Base-by-base conservation (phyloP, 768 basidiomycete species). In the Hericium coralloides region DNA sequence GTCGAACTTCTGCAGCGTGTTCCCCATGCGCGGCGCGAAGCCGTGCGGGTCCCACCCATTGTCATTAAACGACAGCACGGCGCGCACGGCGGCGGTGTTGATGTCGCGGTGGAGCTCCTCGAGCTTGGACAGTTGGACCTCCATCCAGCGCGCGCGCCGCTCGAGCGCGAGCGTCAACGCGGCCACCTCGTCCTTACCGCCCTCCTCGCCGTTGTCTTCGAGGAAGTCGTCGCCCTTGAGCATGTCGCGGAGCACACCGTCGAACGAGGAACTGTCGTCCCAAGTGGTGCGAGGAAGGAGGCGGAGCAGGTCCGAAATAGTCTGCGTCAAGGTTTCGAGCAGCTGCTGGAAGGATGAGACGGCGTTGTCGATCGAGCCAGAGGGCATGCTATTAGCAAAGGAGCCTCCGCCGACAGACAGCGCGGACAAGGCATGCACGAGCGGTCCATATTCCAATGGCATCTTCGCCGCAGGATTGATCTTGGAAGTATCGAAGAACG, bases 71-170 rank as follows among this genome's bases (percentile, higher is more conserved):
- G 85, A 80, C 23, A 92, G 76, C 20, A 92, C 84, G 7, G 89
- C 88, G 25, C 85, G 80, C 25, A 92, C 89, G 4, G 90, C 89
- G 6, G 91, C 91, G 2, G 82, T 89, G 69, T 93, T 94, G 71
- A 93, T 92, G 62, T 93, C 91, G 26, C 88, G 85, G 63, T 94
- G 91, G 37, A 93, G 76, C 65, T 91, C 91, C 69, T 94, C 91
- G 38, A 94, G 74, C 67, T 93, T 92, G 0, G 88, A 89, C 17
- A 94, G 70, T 68, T 92, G 91, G 20, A 91, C 87, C 70, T 93
- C 90, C 88, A 94, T 92, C 89, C 91, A 94, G 45, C 89, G 79
- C 15, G 91, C 92, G n/a, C 92, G 87, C 59, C 88, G 84, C 67
- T 92, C 90, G 48, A 94, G 79, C 8, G 89, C 90, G 51, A 87